Evolutionary conservation across 2,329 filamentous ascomycete genomes (phyloP).

Genomic region (Exophiala sp.): DNA sequence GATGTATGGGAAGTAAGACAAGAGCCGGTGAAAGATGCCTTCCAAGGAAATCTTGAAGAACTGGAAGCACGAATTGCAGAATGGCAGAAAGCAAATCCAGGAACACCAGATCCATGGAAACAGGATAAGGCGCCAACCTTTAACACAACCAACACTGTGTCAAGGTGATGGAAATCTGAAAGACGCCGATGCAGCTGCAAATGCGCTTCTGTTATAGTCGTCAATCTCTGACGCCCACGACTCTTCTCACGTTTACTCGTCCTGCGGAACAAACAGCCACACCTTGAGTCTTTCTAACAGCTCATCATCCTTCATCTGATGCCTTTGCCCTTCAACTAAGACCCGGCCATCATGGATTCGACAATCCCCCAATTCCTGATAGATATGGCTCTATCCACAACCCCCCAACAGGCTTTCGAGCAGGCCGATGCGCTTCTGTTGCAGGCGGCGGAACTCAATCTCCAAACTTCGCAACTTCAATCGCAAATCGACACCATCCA

Average conservation of each 20-base stretch:
- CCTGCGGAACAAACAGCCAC: neutral
- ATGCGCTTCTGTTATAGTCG: neutral
- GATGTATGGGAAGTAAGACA: conserved; percentile 79
- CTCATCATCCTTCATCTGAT: neutral
- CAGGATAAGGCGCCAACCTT: conserved; percentile 6
- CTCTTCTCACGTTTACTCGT: too few relatives aligned
- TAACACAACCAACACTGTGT: neutral
- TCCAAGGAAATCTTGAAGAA: conserved; percentile 41
- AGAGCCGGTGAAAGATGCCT: conserved; percentile 52
- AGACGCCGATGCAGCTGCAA: neutral
- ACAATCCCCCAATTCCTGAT: conserved; percentile 8
- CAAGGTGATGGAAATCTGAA: neutral
- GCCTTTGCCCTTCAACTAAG: neutral
- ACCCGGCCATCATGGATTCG: conserved; percentile 5
- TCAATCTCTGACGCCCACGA: neutral
- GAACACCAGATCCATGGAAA: conserved; percentile 22
- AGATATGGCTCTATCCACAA: conserved; percentile 6
- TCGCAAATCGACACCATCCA: conserved; percentile 6
- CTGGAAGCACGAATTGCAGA: conserved; percentile 39
- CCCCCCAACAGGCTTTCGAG: conserved; percentile 12
- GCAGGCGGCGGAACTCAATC: conserved; percentile 10
- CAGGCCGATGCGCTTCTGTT: conserved; percentile 10
- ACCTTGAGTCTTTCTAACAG: too few relatives aligned
- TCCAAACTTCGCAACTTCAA: conserved; percentile 6
- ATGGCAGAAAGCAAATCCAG: conserved; percentile 38